phyloP scores from a whole-genome alignment of 1,284 basidiomycete genomes.

The Tylopilus sp. region DNA sequence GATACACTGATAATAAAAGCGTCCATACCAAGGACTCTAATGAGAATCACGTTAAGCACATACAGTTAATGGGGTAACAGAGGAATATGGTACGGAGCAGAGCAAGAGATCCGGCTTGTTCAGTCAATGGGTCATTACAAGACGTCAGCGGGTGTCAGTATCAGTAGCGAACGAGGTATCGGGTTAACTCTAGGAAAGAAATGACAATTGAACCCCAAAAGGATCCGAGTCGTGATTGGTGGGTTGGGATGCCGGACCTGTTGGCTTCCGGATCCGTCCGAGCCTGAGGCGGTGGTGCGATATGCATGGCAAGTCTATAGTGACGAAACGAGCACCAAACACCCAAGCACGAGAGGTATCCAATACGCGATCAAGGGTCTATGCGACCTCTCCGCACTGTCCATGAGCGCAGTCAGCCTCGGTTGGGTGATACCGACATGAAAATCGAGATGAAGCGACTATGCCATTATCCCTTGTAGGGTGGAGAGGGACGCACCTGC shows the following conservation, averaged over 20 bases:
- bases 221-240: not conserved
- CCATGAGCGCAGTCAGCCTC: conserved; percentile 6
- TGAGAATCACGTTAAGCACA: not conserved
- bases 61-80: not conserved
- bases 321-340: conserved; percentile 9
- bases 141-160: conserved; percentile 9
- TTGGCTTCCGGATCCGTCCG: not conserved
- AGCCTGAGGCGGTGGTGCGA: not conserved
- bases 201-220: not conserved
- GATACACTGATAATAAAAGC: not conserved
- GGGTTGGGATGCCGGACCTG: not conserved
- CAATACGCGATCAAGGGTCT: conserved; percentile 13
- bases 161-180: conserved; percentile 2
- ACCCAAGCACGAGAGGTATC: conserved; percentile 16
- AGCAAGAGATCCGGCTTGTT: not conserved
- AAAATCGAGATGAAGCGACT: not conserved
- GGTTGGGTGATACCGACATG: not conserved
- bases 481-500: conserved; percentile 16
- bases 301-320: conserved; percentile 3
- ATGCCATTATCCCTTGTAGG: not conserved
- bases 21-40: not conserved
- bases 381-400: conserved; percentile 18
- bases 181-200: not conserved
- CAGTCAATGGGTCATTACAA: not conserved
- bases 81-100: not conserved